Evolutionary conservation across 108 stramenopile genomes (phyloP), one percentile per base, ranked within the genome.

Genomic region (Chaetoceros tenuissimus): DNA sequence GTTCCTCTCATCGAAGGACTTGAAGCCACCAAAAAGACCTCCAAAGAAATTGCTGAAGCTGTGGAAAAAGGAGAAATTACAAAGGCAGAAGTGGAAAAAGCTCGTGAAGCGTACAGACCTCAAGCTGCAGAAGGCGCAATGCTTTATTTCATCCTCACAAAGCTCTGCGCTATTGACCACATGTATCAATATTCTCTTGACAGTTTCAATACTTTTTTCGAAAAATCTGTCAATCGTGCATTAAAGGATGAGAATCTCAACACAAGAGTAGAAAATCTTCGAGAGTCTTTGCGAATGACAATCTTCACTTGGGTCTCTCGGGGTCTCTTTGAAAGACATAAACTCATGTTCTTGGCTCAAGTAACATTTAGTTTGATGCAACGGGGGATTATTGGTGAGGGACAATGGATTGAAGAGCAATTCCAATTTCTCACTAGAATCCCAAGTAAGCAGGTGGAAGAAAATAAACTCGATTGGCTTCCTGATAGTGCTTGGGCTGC

Each of bases 121-220:
- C 87, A 89, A 58, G 94, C 94, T 23, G 65, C 86, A 0, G 94
- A 95, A 59, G 94, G 91, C 19, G 92, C 94, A n/a, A 95, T 95
- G 94, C 74, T 95, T 7, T 95, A 95, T 71, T 93, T 95, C 78
- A 73, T 93, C 48, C 74, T 95, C 28, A 95, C 94, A 0, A 84
- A 89, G 53, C 74, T 95, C 31, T 85, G 70, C 53, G 48, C 74
- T 54, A 89, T 95, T 52, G 80, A 95, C 61, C 87, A 94, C 68
- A 95, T 95, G 91, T 95, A 95, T 74, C 94, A 95, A 69, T 95
- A 95, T 63, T 88, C 85, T 17, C 64, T 95, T 40, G 94, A 95
- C 57, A 75, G 78, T 28, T 95, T 89, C 65, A 76, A 89, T 24
- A 81, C 81, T 25, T 91, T 88, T 63, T 94, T 93, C 62, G 69